Conservation (phyloP, 2,329 filamentous ascomycete genomes). For the Diplodia seriata region DNA sequence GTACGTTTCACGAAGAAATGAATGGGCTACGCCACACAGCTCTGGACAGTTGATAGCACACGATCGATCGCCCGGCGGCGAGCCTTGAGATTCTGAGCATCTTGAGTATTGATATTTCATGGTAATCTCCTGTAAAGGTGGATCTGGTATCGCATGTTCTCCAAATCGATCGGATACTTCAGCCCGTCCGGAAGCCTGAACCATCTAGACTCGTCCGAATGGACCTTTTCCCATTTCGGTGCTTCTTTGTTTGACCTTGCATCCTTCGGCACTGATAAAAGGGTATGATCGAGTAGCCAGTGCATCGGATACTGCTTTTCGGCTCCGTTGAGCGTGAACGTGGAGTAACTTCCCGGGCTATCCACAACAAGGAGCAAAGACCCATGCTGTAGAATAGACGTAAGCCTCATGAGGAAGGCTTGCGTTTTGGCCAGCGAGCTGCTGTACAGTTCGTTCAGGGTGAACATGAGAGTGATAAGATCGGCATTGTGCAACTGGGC, state of each 20-base stretch:
- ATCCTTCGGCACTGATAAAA: conserved; percentile 57
- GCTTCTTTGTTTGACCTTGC: neutral
- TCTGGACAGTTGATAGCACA: neutral
- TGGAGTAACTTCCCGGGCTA: conserved; percentile 91
- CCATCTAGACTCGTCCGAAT: conserved; percentile 81
- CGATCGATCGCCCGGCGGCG: neutral
- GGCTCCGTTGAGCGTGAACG: conserved; percentile 66
- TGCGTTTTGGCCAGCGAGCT: conserved; percentile 77
- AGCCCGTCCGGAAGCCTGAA: conserved; percentile 72
- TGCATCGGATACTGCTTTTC: conserved; percentile 86
- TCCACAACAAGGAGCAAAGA: conserved; percentile 85
- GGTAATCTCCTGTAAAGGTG: conserved; percentile 69
- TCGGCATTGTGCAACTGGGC: conserved; percentile 42
- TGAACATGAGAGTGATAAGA: conserved; percentile 87
- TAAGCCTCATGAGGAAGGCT: conserved; percentile 73
- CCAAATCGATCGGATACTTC: conserved; percentile 81
- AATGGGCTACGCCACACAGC: neutral
- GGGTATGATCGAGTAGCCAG: conserved; percentile 84
- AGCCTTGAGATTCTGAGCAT: neutral
- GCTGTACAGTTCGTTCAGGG: conserved; percentile 92
- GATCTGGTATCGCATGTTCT: conserved; percentile 95
- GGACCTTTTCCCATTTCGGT: conserved; percentile 72
- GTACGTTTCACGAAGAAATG: neutral
- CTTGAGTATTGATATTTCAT: neutral
- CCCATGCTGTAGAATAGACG: conserved; percentile 62